A percentile compares a stretch with the other conserved stretches of the same genome.
These are phyloP conservation scores for Syzygium aqueum DNA, from an alignment of 345 rosid genomes.

Conservation along the genomic window DNA sequence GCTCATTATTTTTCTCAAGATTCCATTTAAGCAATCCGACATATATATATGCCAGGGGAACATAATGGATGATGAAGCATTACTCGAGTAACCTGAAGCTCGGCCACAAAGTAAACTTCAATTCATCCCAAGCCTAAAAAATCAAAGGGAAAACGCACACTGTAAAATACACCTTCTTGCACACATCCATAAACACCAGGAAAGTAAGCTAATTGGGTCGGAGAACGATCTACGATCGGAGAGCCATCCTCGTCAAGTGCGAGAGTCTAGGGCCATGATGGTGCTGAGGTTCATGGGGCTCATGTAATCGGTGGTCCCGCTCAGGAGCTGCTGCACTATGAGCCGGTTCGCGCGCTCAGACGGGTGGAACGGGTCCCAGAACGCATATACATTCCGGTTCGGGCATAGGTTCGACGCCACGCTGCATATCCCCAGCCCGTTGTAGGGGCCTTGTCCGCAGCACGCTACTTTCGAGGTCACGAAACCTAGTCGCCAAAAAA, in stretches of 20 bases:
- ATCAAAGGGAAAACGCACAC: neutral
- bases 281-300: constrained; percentile 41
- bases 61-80: neutral
- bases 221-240: neutral
- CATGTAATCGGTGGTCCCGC: constrained; percentile 19
- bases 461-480: constrained; percentile 37
- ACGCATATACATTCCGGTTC: constrained; percentile 17
- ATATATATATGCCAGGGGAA: neutral
- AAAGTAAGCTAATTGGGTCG: neutral
- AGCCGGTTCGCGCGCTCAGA: constrained; percentile 22
- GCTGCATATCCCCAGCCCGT: constrained; percentile 37
- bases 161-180: neutral
- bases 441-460: constrained; percentile 41
- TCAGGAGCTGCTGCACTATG: constrained; percentile 15
- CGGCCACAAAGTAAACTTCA: neutral
- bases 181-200: neutral
- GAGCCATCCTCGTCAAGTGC: neutral
- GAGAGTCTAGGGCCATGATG: constrained; percentile 26
- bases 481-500: constrained; percentile 15
- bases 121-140: neutral
- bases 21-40: neutral
- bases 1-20: neutral
- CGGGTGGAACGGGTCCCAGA: constrained; percentile 44
- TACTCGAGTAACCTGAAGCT: neutral
- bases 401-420: constrained; percentile 19